Evolutionary conservation across 257 asterid genomes (phyloP).

Genomic region (Ilex aquifolium): DNA sequence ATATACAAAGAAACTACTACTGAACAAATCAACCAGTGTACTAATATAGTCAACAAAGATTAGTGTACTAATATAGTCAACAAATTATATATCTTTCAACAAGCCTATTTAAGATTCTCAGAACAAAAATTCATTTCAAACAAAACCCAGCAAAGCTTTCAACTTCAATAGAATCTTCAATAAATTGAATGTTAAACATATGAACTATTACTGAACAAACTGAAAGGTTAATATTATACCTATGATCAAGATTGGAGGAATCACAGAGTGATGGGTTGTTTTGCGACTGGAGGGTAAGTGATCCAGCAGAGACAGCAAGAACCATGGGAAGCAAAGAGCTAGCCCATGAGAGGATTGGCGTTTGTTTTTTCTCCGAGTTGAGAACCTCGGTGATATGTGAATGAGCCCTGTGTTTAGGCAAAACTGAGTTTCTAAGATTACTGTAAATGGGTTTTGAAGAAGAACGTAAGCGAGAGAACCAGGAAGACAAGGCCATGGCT

Average conservation of each 20-base stretch:
- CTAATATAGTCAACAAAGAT: no score
- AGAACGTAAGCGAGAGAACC: constrained; percentile 63
- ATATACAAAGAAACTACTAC: no score
- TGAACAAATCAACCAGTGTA: no score
- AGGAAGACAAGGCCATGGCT: constrained; percentile 40
- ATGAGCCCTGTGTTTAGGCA: constrained; percentile 16
- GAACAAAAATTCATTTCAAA: no score
- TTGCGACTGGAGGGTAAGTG: constrained; percentile 39
- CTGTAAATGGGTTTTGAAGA: constrained; percentile 31
- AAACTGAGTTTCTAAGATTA: constrained; percentile 19
- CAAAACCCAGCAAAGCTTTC: not conserved
- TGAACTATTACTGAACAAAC: not conserved
- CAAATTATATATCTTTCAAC: no score
- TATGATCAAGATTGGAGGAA: constrained; percentile 43
- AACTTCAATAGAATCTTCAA: not conserved
- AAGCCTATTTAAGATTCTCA: no score
- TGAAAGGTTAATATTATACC: constrained; percentile 22
- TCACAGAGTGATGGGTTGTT: constrained; percentile 46
- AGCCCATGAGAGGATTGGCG: constrained; percentile 19
- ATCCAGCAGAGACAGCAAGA: constrained; percentile 53
- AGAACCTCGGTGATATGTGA: constrained; percentile 20
- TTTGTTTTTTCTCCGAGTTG: constrained; percentile 22
- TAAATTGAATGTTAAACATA: no score
- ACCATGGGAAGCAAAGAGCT: constrained; percentile 60
- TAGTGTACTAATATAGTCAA: no score